Evolutionary conservation across 2,329 filamentous ascomycete genomes (phyloP).

Genomic region (Penicillium sp.): DNA sequence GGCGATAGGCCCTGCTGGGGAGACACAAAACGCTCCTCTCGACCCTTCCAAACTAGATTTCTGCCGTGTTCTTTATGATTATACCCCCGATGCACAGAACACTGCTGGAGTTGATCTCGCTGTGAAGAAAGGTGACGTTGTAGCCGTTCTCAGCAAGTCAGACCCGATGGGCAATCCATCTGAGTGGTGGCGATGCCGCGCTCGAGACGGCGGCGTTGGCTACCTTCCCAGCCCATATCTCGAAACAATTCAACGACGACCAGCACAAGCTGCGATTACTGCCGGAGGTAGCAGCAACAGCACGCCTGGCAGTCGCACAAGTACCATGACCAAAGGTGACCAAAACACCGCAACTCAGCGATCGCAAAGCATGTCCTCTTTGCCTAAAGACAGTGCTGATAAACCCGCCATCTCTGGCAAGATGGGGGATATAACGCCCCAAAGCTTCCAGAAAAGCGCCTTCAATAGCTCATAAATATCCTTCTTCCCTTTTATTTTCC

Average conservation of each 20-base stretch:
- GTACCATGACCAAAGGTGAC: constrained; percentile 48
- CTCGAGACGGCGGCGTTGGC: constrained; percentile 82
- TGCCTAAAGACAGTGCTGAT: constrained; percentile 28
- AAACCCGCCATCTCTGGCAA: constrained; percentile 55
- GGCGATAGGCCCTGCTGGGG: constrained; percentile 49
- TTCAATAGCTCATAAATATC: constrained; percentile 40
- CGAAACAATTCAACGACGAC: constrained; percentile 63
- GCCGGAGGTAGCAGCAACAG: constrained; percentile 31
- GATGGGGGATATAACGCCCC: constrained; percentile 60
- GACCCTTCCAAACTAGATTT: constrained; percentile 94
- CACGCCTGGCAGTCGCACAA: constrained; percentile 41
- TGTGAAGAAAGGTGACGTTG: constrained; percentile 91
- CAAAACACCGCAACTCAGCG: constrained; percentile 15
- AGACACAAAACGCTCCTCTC: constrained; percentile 50
- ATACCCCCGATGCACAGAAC: constrained; percentile 67
- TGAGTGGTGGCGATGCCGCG: constrained; percentile 96
- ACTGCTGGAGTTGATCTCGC: constrained; percentile 76
- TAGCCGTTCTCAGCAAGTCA: constrained; percentile 86
- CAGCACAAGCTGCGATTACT: constrained; percentile 42
- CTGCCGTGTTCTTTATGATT: constrained; percentile 92
- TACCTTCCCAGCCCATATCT: constrained; percentile 91
- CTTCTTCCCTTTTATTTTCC: background rate
- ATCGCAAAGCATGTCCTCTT: constrained; percentile 30
- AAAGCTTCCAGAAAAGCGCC: constrained; percentile 68
- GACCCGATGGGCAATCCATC: constrained; percentile 88